Percentiles rank a stretch among this genome's conserved stretches.
These are phyloP conservation scores for Trametes pubescens DNA, from an alignment of 1,284 basidiomycete genomes.

Conservation along the genomic window DNA sequence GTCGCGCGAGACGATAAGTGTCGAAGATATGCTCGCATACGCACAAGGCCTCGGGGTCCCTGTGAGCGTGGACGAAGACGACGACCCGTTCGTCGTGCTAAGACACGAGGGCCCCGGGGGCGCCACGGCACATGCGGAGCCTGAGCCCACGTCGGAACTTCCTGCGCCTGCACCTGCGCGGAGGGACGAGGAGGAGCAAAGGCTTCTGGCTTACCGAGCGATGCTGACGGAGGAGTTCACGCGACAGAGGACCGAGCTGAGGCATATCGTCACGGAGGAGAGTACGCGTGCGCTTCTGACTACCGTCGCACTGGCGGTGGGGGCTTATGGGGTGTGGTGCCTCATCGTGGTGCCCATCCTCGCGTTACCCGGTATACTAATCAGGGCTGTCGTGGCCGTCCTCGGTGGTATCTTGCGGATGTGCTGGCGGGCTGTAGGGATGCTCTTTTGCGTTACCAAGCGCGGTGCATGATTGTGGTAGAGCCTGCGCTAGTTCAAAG, in stretches of 20 bases:
- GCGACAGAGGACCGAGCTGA: background rate
- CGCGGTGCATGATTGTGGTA: background rate
- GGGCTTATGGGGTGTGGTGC: slow-evolving; percentile 2
- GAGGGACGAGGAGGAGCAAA: background rate
- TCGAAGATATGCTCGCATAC: background rate
- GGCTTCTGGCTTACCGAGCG: background rate
- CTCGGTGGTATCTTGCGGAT: background rate
- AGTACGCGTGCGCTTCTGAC: background rate
- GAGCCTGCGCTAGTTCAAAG: too few species aligned
- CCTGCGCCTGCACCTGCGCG: background rate
- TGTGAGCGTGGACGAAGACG: background rate
- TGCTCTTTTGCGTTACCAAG: too few species aligned
- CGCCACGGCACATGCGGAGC: too few species aligned
- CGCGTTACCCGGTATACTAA: background rate
- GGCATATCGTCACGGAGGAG: slow-evolving; percentile 1
- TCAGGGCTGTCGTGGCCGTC: background rate
- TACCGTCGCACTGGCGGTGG: background rate
- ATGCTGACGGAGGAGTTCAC: background rate
- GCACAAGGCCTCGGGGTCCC: too few species aligned
- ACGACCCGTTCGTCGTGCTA: background rate
- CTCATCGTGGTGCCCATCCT: slow-evolving; percentile 2
- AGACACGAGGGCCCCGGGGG: too few species aligned
- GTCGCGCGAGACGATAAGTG: background rate
- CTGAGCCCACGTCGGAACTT: too few species aligned
- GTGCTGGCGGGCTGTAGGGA: background rate